phyloP scores from a whole-genome alignment of 2,329 filamentous ascomycete genomes.

The Verticillium tricorpus region DNA sequence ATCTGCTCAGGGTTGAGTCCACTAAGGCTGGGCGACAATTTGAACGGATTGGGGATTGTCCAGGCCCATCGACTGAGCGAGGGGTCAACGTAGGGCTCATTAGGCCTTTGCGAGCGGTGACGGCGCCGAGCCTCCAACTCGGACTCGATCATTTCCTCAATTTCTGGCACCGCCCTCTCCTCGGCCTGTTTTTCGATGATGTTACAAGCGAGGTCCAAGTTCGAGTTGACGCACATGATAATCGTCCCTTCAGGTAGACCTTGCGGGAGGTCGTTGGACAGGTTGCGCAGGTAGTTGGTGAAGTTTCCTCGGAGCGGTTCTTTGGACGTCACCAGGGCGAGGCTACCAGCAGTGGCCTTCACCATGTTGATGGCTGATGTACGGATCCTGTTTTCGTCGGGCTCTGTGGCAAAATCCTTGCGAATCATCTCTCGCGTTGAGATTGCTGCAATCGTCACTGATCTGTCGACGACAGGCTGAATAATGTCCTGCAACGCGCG shows the following conservation, averaged over 20 bases:
- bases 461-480: constrained; percentile 92
- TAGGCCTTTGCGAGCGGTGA: constrained; percentile 70
- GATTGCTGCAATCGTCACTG: constrained; percentile 95
- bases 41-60: constrained; percentile 91
- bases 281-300: constrained; percentile 84
- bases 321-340: constrained; percentile 97
- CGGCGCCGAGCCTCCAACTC: constrained; percentile 74
- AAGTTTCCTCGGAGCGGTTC: constrained; percentile 95
- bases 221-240: constrained; percentile 98
- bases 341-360: constrained; percentile 85
- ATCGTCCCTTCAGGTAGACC: constrained; percentile 91
- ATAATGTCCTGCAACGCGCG: constrained; percentile 95
- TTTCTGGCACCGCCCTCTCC: constrained; percentile 87
- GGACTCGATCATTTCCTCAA: constrained; percentile 84
- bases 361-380: constrained; percentile 90
- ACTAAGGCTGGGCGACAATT: constrained; percentile 62
- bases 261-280: constrained; percentile 66
- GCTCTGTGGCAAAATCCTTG: constrained; percentile 94
- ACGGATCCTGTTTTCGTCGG: constrained; percentile 81
- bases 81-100: constrained; percentile 79
- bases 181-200: constrained; percentile 96
- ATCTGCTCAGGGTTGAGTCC: constrained; percentile 90
- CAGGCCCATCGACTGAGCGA: constrained; percentile 85
- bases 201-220: constrained; percentile 86
- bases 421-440: constrained; percentile 92